Conservation (phyloP, 306 rosid species). For the Corylus avellana region DNA sequence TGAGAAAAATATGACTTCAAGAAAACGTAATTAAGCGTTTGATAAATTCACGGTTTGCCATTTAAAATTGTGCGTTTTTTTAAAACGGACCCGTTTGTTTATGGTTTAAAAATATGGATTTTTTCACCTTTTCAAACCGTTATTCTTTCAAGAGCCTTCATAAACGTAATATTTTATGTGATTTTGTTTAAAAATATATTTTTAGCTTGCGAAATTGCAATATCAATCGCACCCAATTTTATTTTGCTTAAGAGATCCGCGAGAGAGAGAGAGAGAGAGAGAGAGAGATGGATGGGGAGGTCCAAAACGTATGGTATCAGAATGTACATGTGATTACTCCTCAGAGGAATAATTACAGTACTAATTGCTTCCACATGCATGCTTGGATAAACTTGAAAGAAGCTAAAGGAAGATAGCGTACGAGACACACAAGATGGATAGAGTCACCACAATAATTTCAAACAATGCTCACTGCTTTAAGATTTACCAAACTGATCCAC, state of each 20-base stretch:
- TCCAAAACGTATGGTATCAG: slow-evolving; percentile 29
- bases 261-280: slow-evolving; percentile 9
- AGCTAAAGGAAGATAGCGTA: slow-evolving; percentile 23
- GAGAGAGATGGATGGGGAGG: not conserved
- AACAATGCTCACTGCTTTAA: slow-evolving; percentile 23
- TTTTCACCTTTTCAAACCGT: too few relatives aligned
- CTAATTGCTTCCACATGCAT: slow-evolving; percentile 62
- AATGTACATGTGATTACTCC: slow-evolving; percentile 30
- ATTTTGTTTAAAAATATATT: not conserved
- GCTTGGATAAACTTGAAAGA: slow-evolving; percentile 44
- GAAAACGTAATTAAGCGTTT: too few relatives aligned
- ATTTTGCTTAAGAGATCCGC: not conserved
- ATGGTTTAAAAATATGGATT: too few relatives aligned
- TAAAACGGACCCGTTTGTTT: too few relatives aligned
- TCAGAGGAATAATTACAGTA: slow-evolving; percentile 41
- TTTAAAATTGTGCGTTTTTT: too few relatives aligned
- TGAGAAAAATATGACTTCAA: too few relatives aligned
- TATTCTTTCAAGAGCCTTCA: too few relatives aligned
- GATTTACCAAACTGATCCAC: slow-evolving; percentile 32
- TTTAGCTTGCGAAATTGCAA: too few relatives aligned
- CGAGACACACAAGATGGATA: not conserved
- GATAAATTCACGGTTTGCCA: too few relatives aligned
- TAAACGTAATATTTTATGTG: not conserved
- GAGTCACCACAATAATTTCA: slow-evolving; percentile 25
- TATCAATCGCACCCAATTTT: too few relatives aligned